Evolutionary conservation across 805 yeast genomes (phyloP).

Genomic region (Novakomyces olei): DNA sequence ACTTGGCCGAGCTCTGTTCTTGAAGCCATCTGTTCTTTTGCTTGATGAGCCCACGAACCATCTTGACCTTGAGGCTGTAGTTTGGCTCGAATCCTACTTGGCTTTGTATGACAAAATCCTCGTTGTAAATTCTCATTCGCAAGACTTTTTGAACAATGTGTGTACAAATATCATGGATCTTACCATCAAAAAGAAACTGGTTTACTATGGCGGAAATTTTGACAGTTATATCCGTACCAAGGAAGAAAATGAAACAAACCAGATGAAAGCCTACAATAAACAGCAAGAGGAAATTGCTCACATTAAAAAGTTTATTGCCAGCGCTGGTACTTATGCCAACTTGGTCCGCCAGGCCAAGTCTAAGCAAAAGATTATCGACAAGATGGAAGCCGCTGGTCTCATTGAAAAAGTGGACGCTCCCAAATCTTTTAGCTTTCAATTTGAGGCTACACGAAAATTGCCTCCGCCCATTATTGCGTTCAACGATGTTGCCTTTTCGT

Average conservation of each 20-base stretch:
- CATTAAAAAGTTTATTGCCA: conserved; percentile 95
- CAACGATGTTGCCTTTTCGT: conserved; percentile 83
- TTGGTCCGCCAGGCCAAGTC: conserved; percentile 97
- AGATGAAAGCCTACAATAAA: conserved; percentile 88
- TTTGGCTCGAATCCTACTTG: conserved; percentile 96
- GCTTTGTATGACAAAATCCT: conserved; percentile 84
- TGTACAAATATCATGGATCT: conserved; percentile 96
- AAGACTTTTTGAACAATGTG: conserved; percentile 97
- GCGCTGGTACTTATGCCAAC: conserved; percentile 99
- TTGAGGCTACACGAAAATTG: conserved; percentile 86
- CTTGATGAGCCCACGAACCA: conserved; percentile 99
- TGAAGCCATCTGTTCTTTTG: conserved; percentile 81
- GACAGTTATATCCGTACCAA: conserved; percentile 92
- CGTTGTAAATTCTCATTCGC: conserved; percentile 90
- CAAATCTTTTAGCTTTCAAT: conserved; percentile 79
- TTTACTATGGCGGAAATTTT: conserved; percentile 89
- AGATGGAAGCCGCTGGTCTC: conserved; percentile 97
- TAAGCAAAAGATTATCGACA: conserved; percentile 95
- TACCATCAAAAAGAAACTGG: conserved; percentile 51
- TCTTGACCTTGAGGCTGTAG: conserved; percentile 97
- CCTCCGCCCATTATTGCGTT: conserved; percentile 98
- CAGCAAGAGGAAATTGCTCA: conserved; percentile 98
- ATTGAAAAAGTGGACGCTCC: conserved; percentile 83
- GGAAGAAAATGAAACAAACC: conserved; percentile 80
- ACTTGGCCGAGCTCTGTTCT: conserved; percentile 89